Evolutionary conservation across 192 early-diverging fungal genomes (phyloP).

Genomic region (Jimgerdemannia lactiflua): DNA sequence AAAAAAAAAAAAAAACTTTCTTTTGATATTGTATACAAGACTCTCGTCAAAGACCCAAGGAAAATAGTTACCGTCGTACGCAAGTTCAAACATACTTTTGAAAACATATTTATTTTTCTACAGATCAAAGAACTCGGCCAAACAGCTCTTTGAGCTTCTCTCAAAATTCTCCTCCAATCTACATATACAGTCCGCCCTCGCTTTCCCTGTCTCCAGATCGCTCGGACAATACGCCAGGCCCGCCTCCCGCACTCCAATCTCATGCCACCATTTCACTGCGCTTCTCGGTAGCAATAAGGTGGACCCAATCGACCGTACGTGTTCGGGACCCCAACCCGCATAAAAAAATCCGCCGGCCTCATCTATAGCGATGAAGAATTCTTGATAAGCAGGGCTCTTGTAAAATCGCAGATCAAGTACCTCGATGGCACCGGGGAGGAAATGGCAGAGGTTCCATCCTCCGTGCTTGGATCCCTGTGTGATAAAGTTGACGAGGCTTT

Average conservation of each 20-base stretch:
- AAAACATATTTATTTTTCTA: background rate
- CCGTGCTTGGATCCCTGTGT: background rate
- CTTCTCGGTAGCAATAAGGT: background rate
- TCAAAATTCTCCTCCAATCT: background rate
- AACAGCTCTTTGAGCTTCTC: background rate
- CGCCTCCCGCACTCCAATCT: background rate
- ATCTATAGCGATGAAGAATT: background rate
- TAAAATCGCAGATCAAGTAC: background rate
- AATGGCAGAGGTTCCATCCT: background rate
- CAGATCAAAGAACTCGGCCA: background rate
- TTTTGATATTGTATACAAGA: too few species aligned
- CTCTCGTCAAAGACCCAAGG: too few species aligned
- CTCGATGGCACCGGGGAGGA: background rate
- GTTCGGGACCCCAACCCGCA: background rate
- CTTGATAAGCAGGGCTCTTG: background rate
- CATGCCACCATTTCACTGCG: background rate
- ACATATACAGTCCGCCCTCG: background rate
- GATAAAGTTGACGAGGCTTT: background rate
- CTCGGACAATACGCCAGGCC: background rate
- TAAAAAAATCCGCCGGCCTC: background rate
- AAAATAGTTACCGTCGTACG: too few species aligned
- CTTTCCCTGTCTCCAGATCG: background rate
- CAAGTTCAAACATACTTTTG: too few species aligned
- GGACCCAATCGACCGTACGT: background rate
- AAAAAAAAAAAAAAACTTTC: too few species aligned